phyloP scores from a whole-genome alignment of 345 rosid species.

The Linum lewisii region DNA sequence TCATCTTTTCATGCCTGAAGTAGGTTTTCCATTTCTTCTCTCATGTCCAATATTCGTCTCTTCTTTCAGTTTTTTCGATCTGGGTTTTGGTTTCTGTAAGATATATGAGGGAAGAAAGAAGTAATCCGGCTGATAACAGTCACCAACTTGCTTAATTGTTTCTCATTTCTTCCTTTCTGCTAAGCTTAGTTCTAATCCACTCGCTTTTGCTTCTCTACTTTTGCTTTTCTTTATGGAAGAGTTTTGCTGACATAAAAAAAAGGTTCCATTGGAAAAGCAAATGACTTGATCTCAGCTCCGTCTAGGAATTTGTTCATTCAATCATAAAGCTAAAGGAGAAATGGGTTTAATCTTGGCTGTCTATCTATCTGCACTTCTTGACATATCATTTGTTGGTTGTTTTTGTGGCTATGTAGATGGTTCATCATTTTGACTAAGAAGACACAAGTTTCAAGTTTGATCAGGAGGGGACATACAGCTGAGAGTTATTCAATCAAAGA shows the following conservation, averaged over 20 bases:
- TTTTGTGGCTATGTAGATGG: not conserved
- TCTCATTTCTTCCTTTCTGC: not conserved
- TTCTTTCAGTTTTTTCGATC: not conserved
- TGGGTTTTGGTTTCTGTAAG: too few species aligned
- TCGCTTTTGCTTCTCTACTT: not conserved
- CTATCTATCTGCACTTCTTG: not conserved
- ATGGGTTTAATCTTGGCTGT: not conserved
- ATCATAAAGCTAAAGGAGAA: too few species aligned
- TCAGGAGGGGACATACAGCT: not conserved
- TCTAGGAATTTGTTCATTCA: too few species aligned
- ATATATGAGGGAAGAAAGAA: too few species aligned
- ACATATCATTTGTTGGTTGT: not conserved
- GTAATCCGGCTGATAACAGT: too few species aligned
- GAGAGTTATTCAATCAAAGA: constrained; percentile 7
- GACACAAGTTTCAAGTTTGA: not conserved
- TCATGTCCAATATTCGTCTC: not conserved
- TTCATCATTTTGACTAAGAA: constrained; percentile 2
- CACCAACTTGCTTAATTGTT: not conserved
- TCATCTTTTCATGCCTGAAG: not conserved
- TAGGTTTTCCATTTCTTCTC: too few species aligned
- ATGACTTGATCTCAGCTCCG: too few species aligned
- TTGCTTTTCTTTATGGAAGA: not conserved
- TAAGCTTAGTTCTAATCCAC: not conserved
- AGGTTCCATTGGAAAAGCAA: not conserved
- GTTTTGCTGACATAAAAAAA: not conserved